Conservation (phyloP, 257 asterid species). For the Scutellaria barbata region DNA sequence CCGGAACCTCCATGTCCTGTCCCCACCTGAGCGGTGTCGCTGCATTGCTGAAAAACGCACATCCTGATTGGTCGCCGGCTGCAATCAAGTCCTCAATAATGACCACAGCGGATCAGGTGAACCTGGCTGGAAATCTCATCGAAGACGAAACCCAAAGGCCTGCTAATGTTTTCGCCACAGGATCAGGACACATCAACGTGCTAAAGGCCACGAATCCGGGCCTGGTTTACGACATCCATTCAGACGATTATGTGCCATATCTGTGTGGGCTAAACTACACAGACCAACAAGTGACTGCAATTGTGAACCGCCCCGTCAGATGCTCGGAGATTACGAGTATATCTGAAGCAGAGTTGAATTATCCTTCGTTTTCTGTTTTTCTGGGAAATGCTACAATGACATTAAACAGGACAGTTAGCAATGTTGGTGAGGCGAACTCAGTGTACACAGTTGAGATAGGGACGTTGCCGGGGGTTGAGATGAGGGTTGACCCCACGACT, state of each 20-base stretch:
- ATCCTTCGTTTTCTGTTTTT: slow-evolving; percentile 49
- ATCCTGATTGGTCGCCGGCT: slow-evolving; percentile 3
- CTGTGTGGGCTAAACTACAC: slow-evolving; percentile 55
- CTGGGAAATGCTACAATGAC: slow-evolving; percentile 29
- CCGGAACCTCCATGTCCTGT: slow-evolving; percentile 38
- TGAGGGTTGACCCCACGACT: slow-evolving; percentile 40
- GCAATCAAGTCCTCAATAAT: neutral
- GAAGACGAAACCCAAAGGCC: neutral
- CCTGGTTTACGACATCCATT: slow-evolving; percentile 36
- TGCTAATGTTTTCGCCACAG: slow-evolving; percentile 41
- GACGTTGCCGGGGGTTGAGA: slow-evolving; percentile 35
- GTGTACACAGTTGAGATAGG: slow-evolving; percentile 33
- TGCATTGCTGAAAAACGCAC: neutral
- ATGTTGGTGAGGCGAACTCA: slow-evolving; percentile 23
- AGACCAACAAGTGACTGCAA: slow-evolving; percentile 13
- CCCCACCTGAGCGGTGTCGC: neutral
- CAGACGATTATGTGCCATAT: slow-evolving; percentile 49
- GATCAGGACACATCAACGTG: slow-evolving; percentile 52
- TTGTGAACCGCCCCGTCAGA: slow-evolving; percentile 28
- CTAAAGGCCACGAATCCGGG: slow-evolving; percentile 34
- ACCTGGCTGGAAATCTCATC: neutral
- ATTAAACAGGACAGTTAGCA: slow-evolving; percentile 36
- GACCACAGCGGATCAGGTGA: slow-evolving; percentile 6
- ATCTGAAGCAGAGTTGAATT: slow-evolving; percentile 43
- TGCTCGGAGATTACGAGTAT: slow-evolving; percentile 36